These are phyloP conservation scores for Cornus florida DNA, from an alignment of 148 eudicot species.

Conservation along the genomic window DNA sequence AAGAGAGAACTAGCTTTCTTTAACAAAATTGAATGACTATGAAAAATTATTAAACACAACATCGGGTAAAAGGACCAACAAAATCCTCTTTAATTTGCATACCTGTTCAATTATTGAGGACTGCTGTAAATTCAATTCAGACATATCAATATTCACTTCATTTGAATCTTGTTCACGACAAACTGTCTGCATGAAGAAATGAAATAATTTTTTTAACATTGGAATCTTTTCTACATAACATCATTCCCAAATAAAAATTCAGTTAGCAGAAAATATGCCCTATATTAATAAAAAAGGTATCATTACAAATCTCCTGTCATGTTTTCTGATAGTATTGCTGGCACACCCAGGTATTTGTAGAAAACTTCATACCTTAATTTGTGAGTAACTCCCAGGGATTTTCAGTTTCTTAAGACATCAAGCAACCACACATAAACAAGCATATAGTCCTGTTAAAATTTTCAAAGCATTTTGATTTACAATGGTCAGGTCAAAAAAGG, in stretches of 20 bases:
- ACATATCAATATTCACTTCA: slow-evolving; percentile 38
- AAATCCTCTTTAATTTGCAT: neutral
- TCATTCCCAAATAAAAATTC: neutral
- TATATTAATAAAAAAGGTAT: neutral
- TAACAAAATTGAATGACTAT: too few species aligned
- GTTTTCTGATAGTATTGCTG: neutral
- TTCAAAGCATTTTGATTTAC: neutral
- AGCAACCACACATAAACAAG: neutral
- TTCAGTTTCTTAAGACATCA: neutral
- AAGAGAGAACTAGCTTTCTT: too few species aligned
- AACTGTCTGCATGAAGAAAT: slow-evolving; percentile 23
- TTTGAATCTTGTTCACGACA: slow-evolving; percentile 30
- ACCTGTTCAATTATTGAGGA: slow-evolving; percentile 31
- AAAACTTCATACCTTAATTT: neutral
- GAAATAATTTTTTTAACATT: neutral
- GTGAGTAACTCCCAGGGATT: neutral
- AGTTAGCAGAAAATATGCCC: neutral
- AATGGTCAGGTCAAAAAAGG: neutral
- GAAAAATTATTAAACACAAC: too few species aligned
- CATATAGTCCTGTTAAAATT: neutral
- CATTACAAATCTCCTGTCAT: neutral
- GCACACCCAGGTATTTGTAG: neutral
- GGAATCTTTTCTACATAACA: neutral
- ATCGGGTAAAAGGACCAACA: too few species aligned
- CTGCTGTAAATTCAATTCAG: slow-evolving; percentile 30